Evolutionary conservation across 352 stramenopile species (phyloP).

Genomic region (Phytophthora sansomeana): DNA sequence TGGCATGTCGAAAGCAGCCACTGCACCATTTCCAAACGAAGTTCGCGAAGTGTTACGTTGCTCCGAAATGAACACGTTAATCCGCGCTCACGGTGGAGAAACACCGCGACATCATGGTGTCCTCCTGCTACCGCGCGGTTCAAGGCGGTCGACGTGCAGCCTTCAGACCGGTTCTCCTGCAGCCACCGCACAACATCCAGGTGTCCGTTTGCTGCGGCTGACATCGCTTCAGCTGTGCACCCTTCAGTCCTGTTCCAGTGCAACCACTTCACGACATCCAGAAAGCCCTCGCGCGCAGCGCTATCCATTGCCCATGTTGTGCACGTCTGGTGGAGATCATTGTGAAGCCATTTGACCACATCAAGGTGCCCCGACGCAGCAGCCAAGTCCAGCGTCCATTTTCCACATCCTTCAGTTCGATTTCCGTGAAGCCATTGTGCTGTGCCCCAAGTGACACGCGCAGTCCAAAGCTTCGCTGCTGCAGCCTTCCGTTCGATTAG

Average conservation of each 20-base stretch:
- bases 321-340: conserved; percentile 18
- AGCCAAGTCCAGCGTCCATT: conserved; percentile 22
- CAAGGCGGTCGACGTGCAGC: conserved; percentile 11
- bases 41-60: conserved; percentile 10
- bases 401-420: conserved; percentile 20
- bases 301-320: conserved; percentile 30
- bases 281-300: conserved; percentile 20
- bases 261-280: conserved; percentile 31
- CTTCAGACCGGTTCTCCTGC: conserved; percentile 17
- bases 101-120: conserved; percentile 21
- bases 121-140: conserved; percentile 17
- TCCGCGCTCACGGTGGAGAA: conserved; percentile 17
- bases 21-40: conserved; percentile 21
- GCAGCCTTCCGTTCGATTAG: conserved; percentile 22
- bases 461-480: conserved; percentile 23
- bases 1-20: conserved; percentile 23
- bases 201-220: conserved; percentile 20
- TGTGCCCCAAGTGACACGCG: conserved; percentile 22
- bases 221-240: conserved; percentile 29
- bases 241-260: conserved; percentile 21
- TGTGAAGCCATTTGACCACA: conserved; percentile 31
- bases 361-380: conserved; percentile 22
- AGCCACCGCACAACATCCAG: conserved; percentile 26
- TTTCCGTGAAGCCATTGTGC: conserved; percentile 21
- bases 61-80: conserved; percentile 13